Percentiles rank a stretch among this genome's conserved stretches.
Conservation (phyloP, 805 yeast genomes). For the Ogataea paradorogensis region DNA sequence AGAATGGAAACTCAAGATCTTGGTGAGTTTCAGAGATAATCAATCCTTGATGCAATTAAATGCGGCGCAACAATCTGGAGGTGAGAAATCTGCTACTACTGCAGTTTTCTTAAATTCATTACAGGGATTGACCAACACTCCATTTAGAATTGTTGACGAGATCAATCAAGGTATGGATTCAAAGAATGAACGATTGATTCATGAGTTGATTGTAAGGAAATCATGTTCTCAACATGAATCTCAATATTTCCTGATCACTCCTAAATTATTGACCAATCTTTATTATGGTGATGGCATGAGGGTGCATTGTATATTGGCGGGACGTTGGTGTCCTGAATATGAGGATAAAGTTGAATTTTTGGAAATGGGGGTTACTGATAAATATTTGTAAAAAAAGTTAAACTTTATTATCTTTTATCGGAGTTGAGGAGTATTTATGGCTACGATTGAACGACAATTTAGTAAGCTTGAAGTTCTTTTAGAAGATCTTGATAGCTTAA, state of each 20-base stretch:
- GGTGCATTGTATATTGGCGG: conserved; percentile 78
- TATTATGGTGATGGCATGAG: conserved; percentile 78
- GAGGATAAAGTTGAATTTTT: conserved; percentile 22
- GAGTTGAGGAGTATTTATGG: neutral
- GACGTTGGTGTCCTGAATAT: conserved; percentile 30
- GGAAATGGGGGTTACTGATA: conserved; percentile 31
- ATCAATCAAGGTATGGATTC: conserved; percentile 99
- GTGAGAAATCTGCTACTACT: conserved; percentile 95
- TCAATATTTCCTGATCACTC: conserved; percentile 91
- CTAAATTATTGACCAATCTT: conserved; percentile 77
- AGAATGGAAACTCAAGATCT: conserved; percentile 81
- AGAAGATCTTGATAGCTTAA: conserved; percentile 16
- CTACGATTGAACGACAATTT: conserved; percentile 18
- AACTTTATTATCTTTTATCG: neutral
- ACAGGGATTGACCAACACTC: conserved; percentile 84
- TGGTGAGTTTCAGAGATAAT: conserved; percentile 80
- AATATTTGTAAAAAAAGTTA: conserved; percentile 16
- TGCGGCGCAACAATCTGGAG: conserved; percentile 93
- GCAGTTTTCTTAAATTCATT: conserved; percentile 85
- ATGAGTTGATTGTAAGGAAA: conserved; percentile 76
- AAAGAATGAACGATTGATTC: conserved; percentile 82
- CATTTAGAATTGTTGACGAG: conserved; percentile 95
- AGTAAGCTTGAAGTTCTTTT: conserved; percentile 17
- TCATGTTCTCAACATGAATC: conserved; percentile 59
- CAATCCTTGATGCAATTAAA: conserved; percentile 70